These are phyloP conservation scores for Bretschneidera sinensis DNA, from an alignment of 345 rosid genomes.

Conservation along the genomic window DNA sequence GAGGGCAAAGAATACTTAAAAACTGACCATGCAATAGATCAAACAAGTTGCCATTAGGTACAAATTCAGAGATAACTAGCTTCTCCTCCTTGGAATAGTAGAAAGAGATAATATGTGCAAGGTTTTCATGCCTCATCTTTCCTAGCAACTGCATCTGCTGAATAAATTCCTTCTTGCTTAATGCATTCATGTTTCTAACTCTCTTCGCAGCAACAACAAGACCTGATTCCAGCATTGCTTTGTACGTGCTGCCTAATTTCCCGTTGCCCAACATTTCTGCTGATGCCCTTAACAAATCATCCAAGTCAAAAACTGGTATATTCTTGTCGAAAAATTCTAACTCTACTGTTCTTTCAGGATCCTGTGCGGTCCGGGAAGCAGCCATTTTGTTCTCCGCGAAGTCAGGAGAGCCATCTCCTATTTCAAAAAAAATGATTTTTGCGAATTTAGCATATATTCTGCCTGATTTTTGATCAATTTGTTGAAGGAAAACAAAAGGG, in stretches of 20 bases:
- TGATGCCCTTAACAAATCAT: constrained; percentile 54
- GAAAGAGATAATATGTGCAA: constrained; percentile 39
- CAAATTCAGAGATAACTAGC: constrained; percentile 44
- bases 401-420: constrained; percentile 11
- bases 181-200: constrained; percentile 25
- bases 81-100: constrained; percentile 48
- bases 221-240: constrained; percentile 45
- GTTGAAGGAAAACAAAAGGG: too few species aligned
- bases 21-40: constrained; percentile 52
- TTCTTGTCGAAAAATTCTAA: constrained; percentile 38
- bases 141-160: constrained; percentile 54
- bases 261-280: constrained; percentile 52
- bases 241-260: constrained; percentile 41
- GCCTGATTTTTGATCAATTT: not conserved
- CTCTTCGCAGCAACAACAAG: constrained; percentile 40
- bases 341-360: constrained; percentile 42
- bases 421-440: not conserved
- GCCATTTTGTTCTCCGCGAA: constrained; percentile 17
- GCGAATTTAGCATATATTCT: not conserved
- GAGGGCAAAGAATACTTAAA: not conserved
- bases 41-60: constrained; percentile 39
- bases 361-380: constrained; percentile 18
- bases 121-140: constrained; percentile 42
- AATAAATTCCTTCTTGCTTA: constrained; percentile 41
- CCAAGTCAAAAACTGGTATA: constrained; percentile 40